Conservation (phyloP, 441 rosid genomes). For the Populus hybrid region DNA sequence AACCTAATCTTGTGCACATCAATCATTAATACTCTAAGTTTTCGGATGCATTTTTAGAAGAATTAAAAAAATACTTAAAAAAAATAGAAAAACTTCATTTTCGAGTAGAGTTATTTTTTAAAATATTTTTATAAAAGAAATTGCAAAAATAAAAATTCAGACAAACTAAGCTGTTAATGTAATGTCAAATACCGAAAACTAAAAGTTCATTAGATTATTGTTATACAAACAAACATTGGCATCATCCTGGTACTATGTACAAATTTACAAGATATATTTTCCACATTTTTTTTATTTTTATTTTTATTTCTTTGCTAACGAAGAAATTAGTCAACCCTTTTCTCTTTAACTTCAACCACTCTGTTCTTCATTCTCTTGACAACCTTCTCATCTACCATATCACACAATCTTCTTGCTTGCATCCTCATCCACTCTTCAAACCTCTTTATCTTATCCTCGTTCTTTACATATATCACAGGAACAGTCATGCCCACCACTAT, state of each 20-base stretch:
- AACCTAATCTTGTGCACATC: too few species aligned
- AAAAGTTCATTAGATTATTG: not conserved
- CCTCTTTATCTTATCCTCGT: conserved; percentile 34
- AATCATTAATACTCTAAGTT: too few species aligned
- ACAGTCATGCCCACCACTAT: conserved; percentile 31
- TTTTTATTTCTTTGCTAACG: too few species aligned
- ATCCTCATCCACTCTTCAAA: conserved; percentile 18
- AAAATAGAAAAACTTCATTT: too few species aligned
- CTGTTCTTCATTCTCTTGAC: conserved; percentile 25
- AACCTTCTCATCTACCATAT: conserved; percentile 28
- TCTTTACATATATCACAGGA: conserved; percentile 37
- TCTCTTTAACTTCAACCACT: conserved; percentile 22
- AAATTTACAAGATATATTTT: not conserved
- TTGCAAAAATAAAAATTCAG: too few species aligned
- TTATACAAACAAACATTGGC: not conserved
- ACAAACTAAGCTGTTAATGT: too few species aligned
- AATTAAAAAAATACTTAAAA: too few species aligned
- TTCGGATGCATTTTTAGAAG: too few species aligned
- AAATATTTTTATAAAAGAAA: too few species aligned
- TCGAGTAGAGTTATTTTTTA: too few species aligned
- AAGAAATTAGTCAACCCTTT: conserved; percentile 22
- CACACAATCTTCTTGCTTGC: conserved; percentile 23
- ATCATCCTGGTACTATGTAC: not conserved
- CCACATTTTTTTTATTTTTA: not conserved
- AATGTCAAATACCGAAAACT: not conserved